These are phyloP conservation scores for Malbranchea zuffiana DNA, from an alignment of 2,329 filamentous ascomycete genomes.

Conservation along the genomic window DNA sequence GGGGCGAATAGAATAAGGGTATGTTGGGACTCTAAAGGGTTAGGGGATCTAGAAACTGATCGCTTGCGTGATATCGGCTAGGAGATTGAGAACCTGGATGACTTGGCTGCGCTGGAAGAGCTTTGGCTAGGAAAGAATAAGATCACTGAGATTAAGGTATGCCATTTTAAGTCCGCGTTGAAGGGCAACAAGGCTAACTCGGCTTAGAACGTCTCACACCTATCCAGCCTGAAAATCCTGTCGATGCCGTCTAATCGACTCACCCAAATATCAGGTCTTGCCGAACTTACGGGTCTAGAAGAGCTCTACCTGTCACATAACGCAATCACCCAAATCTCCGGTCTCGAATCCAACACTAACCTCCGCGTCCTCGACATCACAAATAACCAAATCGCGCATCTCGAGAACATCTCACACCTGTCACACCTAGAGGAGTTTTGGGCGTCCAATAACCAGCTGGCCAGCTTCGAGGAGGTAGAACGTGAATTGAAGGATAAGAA, in stretches of 20 bases:
- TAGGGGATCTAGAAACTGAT: conserved; percentile 1
- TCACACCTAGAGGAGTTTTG: conserved; percentile 76
- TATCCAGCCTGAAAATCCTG: conserved; percentile 73
- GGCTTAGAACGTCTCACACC: conserved; percentile 52
- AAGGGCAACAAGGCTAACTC: conserved; percentile 7
- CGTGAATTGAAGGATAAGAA: conserved; percentile 66
- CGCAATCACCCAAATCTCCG: conserved; percentile 63
- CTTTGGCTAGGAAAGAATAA: conserved; percentile 96
- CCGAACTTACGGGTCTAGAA: conserved; percentile 63
- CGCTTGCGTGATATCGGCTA: conserved; percentile 17
- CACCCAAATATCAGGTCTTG: conserved; percentile 62
- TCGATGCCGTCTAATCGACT: conserved; percentile 95
- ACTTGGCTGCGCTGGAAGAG: conserved; percentile 66
- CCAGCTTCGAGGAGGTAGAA: conserved; percentile 71
- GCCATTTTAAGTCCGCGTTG: neutral
- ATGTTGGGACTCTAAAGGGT: conserved; percentile 15
- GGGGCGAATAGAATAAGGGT: conserved; percentile 79
- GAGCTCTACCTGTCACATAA: conserved; percentile 97
- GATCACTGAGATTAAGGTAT: conserved; percentile 65
- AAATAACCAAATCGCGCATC: conserved; percentile 68
- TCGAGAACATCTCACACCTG: conserved; percentile 60
- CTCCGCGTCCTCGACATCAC: conserved; percentile 79
- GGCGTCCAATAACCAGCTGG: conserved; percentile 79
- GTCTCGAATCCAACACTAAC: conserved; percentile 55
- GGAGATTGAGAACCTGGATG: conserved; percentile 76